Evolutionary conservation across 2,329 filamentous ascomycete species (phyloP).

Genomic region (Aureobasidium sp.): DNA sequence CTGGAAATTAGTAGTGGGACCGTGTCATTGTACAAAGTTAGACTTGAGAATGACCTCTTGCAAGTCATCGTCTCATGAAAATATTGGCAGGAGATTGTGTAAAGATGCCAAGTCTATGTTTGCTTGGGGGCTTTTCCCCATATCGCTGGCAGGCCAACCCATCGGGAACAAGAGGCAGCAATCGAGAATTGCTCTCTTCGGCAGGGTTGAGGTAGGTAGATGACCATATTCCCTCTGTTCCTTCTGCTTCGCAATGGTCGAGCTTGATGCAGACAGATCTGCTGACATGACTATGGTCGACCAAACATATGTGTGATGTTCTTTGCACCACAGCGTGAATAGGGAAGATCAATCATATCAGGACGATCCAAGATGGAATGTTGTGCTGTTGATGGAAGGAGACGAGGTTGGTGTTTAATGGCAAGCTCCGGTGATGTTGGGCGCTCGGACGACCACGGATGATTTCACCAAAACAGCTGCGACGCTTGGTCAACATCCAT

Average conservation of each 20-base stretch:
- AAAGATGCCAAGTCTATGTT: background rate
- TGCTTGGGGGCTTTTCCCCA: background rate
- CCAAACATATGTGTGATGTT: background rate
- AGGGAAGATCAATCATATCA: background rate
- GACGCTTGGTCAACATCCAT: background rate
- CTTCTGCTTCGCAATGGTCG: background rate
- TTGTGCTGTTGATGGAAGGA: background rate
- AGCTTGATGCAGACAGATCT: background rate
- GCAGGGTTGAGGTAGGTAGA: background rate
- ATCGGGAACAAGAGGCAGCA: background rate
- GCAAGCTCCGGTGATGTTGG: background rate
- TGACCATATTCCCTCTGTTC: background rate
- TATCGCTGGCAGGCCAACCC: too few relatives aligned
- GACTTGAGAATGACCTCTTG: background rate
- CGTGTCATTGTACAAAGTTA: background rate
- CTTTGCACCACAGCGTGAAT: background rate
- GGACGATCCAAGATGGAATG: background rate
- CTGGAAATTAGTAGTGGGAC: background rate
- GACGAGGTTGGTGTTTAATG: background rate
- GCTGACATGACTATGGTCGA: background rate
- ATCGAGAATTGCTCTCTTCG: background rate
- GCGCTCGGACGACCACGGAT: slow-evolving; percentile 1
- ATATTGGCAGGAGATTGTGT: background rate
- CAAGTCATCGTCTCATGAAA: background rate
- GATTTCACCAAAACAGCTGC: background rate